Percentiles rank a stretch among this genome's conserved stretches.
These are phyloP conservation scores for Cyberlindnera petersonii DNA, from an alignment of 805 yeast species.

Conservation along the genomic window DNA sequence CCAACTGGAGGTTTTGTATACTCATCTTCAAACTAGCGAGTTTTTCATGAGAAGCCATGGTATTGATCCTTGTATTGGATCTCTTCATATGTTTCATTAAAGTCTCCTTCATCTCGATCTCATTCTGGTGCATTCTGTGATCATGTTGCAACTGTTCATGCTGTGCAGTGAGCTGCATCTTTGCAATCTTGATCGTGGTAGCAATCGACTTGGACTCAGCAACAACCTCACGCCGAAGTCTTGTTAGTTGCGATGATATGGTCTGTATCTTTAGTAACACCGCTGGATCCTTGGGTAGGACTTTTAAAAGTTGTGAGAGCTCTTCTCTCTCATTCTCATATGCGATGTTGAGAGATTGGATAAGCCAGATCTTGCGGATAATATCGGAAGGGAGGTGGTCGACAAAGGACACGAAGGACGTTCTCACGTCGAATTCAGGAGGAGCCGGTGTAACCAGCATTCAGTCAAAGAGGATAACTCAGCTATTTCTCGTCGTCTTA, in stretches of 20 bases:
- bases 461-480: too few relatives aligned
- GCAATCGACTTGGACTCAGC: conserved; percentile 28
- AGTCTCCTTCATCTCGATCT: conserved; percentile 21
- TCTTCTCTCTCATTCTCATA: conserved; percentile 17
- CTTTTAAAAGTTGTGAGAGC: conserved; percentile 14
- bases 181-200: conserved; percentile 23
- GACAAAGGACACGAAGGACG: conserved; percentile 34
- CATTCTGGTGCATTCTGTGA: conserved; percentile 23
- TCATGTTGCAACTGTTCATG: conserved; percentile 27
- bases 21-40: conserved; percentile 1
- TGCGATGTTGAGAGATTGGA: conserved; percentile 33
- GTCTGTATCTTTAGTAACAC: conserved; percentile 5
- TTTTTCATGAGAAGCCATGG: conserved; percentile 10
- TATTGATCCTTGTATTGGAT: conserved; percentile 21
- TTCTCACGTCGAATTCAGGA: conserved; percentile 35
- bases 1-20: conserved; percentile 2
- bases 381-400: conserved; percentile 43
- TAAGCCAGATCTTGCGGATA: conserved; percentile 38
- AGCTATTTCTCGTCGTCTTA: too few relatives aligned
- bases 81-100: conserved; percentile 18
- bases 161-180: conserved; percentile 21
- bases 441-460: too few relatives aligned
- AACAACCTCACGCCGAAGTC: conserved; percentile 29
- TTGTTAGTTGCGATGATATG: conserved; percentile 19
- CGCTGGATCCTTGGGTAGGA: conserved; percentile 10